Base-by-base conservation (phyloP, 2,329 filamentous ascomycete species). In the Bipolaris gigantea region DNA sequence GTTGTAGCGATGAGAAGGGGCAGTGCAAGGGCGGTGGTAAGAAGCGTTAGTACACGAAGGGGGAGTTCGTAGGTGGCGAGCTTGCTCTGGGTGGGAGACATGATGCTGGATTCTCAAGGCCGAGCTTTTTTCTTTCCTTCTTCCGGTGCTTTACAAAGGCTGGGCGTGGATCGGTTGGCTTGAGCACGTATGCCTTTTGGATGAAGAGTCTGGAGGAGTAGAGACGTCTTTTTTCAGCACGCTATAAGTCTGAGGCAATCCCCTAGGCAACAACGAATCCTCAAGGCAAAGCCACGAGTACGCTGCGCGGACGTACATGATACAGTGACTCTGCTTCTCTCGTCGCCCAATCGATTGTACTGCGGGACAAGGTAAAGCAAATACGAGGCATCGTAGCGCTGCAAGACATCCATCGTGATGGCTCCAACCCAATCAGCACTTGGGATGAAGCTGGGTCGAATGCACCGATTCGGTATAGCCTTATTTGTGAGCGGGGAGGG, bases 1-100 rank as follows among this genome's bases (percentile, higher is more conserved):
- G 55, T 58, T 10, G 38, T 45, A 15, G 53, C 53, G 27, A 59
- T 62, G 27, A 61, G 59, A 6, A 64, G 42, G 5, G 62, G 60
- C 3, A 36, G 49, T 15, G 60, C 35, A 30, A 61, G 36, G 4
- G 49, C 60, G 27, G 39, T 53, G 3, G 53, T 54, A n/a, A 53
- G 19, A 21, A 63, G 44, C 8, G 47, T 56, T 2, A 54, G 3
- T n/a, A 50, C 9, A 4, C 60, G 60, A 15, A 63, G 51, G n/a
- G 40, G 13, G 25, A 41, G 58, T 43, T 63, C 60, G 30, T 55
- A 19, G 16, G 56, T 30, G 1, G 40, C 27, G 30, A 32, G 25
- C 11, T 13, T 27, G 16, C 27, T 32, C 11, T 6, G 25, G 4
- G n/a, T 43, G 27, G 30, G 10, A 7, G 7, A 2, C 40, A 43